Conservation (phyloP, 129 eudicot genomes). For the Ambrosia artemisiifolia region DNA sequence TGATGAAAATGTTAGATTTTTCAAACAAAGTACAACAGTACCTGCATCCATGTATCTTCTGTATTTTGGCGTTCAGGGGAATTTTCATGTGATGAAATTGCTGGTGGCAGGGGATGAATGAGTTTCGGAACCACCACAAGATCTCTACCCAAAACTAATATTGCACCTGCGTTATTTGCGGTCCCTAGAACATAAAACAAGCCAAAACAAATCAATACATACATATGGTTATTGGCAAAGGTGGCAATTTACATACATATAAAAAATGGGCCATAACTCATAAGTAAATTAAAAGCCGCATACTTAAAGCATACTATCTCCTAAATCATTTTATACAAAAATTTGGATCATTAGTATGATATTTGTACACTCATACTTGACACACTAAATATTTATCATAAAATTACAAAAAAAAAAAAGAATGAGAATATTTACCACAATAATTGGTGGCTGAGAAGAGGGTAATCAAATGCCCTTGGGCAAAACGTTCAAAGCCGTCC, state of each 20-base stretch:
- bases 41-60: constrained; percentile 99
- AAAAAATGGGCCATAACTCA: neutral
- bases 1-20: neutral
- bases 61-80: constrained; percentile 84
- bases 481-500: constrained; percentile 99
- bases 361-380: too few relatives aligned
- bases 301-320: neutral
- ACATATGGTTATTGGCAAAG: neutral
- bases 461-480: constrained; percentile 94
- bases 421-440: constrained; percentile 58
- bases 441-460: constrained; percentile 97
- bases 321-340: neutral
- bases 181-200: constrained; percentile 53
- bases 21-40: constrained; percentile 1
- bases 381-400: neutral
- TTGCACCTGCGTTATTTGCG: constrained; percentile 98
- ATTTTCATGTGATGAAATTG: constrained; percentile 75
- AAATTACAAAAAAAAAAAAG: constrained; percentile 5
- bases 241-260: neutral
- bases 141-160: constrained; percentile 95
- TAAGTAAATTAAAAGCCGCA: neutral
- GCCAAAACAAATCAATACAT: neutral
- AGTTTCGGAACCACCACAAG: constrained; percentile 98
- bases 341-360: neutral
- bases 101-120: constrained; percentile 97